Evolutionary conservation across 148 eudicot genomes (phyloP), one percentile per base, ranked within the genome.

Genomic region (Rhododendron henanense): DNA sequence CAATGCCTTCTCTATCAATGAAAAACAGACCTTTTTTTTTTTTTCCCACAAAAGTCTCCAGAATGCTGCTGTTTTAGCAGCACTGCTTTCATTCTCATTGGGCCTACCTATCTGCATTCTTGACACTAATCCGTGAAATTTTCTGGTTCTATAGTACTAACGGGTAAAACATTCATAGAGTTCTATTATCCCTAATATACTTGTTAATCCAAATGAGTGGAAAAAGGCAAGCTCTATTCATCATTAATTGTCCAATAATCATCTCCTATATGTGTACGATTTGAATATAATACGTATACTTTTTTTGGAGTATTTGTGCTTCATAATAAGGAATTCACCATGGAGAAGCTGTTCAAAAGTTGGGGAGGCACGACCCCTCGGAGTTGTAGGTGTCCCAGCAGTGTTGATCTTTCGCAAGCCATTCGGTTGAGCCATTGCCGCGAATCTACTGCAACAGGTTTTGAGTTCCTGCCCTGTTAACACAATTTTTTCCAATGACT

Each of bases 271-370:
- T 16, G 71, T 8, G 31, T 28, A 11, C 1, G 37, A 25, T 25
- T 28, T 0, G 31, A 14, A 10, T 31, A 69, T 6, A 9, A 47
- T 47, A 47, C 6, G 18, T 13, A 5, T 31, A 18, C 39, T 4
- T 33, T 71, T 21, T 71, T 71, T 71, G 76, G 76, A 31, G 76
- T 71, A 31, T 71, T 14, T 71, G 76, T 31, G 76, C 3, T 71
- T 71, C 76, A 14, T 13, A 71, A 33, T 71, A 31, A 71, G 76
- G 76, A 71, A 31, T 71, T 86, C 89, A 94, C 99, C 91, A 77
- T 86, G 92, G 33, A 93, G 88, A 83, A 89, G 90, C 84, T 94
- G 96, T 87, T 93, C 92, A 44, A 87, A 85, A 69, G 93, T 92
- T 7, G 91, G 90, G 79, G 92, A 87, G 39, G 51, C 31, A 11